Evolutionary conservation across 805 yeast species (phyloP), one percentile per base, ranked within the genome.

Genomic region (Lipomyces starkeyi): DNA sequence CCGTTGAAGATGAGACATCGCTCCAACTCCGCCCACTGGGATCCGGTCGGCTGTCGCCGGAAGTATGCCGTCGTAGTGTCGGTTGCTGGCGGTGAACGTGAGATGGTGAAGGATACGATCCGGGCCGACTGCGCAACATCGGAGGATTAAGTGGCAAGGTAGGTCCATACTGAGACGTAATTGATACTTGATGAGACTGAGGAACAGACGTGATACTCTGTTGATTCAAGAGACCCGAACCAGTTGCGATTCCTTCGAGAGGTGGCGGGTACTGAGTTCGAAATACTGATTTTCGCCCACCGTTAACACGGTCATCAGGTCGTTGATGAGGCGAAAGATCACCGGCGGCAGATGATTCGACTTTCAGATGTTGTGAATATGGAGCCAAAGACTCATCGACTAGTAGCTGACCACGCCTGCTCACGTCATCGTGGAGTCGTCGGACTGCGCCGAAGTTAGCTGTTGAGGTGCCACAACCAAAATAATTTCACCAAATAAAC

Each of bases 101-200:
- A n/a, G 65, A 53, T 9, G 71, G 54, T 34, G 64, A 49, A 13
- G 71, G 71, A 53, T 62, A 68, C 27, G 71, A 68, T 8, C 69
- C 71, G 2, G 71, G 71, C 35, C 71, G 57, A 22, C 55, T 52
- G 3, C 62, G 66, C 34, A 68, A n/a, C 14, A 59, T 20, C 27
- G 70, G 63, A 13, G 70, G 61, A 56, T 60, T 59, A n/a, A 59
- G 53, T n/a, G 60, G 32, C 7, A 63, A 8, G 17, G 54, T 53
- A 25, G 56, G 56, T 25, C 56, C 56, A 3, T 25, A 53, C n/a
- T 53, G 56, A 53, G 27, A 4, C 17, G 14, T 14, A 14, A 53
- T 29, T 9, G 49, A n/a, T 20, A 29, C n/a, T 9, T 57, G 60
- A 57, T 40, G 60, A 13, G 43, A 29, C 60, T 25, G 37, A 29